Evolutionary conservation across 129 eudicot genomes (phyloP), one percentile per base, ranked within the genome.

Genomic region (Helichrysum umbraculigerum): DNA sequence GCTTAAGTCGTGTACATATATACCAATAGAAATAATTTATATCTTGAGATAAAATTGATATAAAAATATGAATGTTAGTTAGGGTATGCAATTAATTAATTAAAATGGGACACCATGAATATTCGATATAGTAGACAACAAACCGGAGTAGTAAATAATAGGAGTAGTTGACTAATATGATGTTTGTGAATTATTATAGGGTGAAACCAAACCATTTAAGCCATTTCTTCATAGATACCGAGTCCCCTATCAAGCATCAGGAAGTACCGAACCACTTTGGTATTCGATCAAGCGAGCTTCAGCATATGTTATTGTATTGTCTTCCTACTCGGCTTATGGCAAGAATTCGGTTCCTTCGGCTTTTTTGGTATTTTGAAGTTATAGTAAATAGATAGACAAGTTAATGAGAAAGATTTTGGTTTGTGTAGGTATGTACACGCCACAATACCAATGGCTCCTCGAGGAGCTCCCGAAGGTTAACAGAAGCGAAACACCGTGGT

Each of bases 251-350:
- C 70, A 32, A 66, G 81, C 78, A 34, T 83, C 90, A 57, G 51
- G 66, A 29, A 86, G 87, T 70, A 80, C 90, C 20, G 66, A 77
- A 37, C 85, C 90, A 3, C 74, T 86, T 60, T 86, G 90, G 90
- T 86, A 86, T 75, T 86, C 90, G 10, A 83, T 86, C 79, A 86
- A 80, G 81, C 74, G 87, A 77, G 90, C 85, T 66, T 84, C 87
- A 5, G 85, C 90, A 1, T 83, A 86, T 71, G 77, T 86, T 29
- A 77, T 86, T 16, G 85, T 86, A 39, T 59, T 83, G 63, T 83
- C 90, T 68, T 83, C 90, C 8, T 86, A 86, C 63, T 86, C 90
- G 22, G 81, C 87, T 12, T 81, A 72, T 59, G 90, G 90, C 83
- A 56, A 76, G 42, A 2, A 67, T 16, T 72, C 17, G 7, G 22